A percentile compares a stretch with the other conserved stretches of the same genome.
phyloP scores from a whole-genome alignment of 192 early-diverging fungal genomes.

The Backusella macrospora region DNA sequence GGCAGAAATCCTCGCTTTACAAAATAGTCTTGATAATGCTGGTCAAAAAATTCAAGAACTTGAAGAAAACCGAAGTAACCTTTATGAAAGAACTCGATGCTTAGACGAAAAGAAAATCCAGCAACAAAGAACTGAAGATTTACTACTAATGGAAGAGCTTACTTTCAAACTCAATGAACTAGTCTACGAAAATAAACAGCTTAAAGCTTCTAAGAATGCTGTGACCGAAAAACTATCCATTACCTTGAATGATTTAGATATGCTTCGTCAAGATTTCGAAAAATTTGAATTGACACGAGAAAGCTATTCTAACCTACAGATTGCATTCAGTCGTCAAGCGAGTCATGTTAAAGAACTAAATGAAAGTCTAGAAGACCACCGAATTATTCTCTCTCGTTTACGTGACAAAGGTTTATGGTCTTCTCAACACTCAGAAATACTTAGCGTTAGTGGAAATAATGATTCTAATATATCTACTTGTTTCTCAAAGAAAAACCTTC shows the following conservation, averaged over 20 bases:
- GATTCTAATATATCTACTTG: not conserved
- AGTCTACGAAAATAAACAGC: constrained; percentile 29
- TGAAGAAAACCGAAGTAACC: constrained; percentile 22
- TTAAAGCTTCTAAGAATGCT: constrained; percentile 32
- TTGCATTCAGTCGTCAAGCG: constrained; percentile 34
- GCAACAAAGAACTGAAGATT: constrained; percentile 15
- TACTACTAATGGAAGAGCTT: constrained; percentile 2
- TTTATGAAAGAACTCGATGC: not conserved
- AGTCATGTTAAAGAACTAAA: constrained; percentile 35
- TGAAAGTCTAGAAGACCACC: constrained; percentile 44
- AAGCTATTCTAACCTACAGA: constrained; percentile 34
- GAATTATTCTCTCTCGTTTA: constrained; percentile 20
- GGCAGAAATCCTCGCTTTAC: constrained; percentile 25
- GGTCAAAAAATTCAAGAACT: constrained; percentile 38
- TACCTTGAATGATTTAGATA: constrained; percentile 26
- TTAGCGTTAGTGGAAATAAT: constrained; percentile 4
- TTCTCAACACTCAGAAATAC: not conserved
- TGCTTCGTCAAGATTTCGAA: constrained; percentile 30
- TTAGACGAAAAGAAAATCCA: constrained; percentile 7
- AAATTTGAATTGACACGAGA: constrained; percentile 29
- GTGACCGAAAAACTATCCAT: constrained; percentile 28
- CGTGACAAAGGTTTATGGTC: constrained; percentile 21
- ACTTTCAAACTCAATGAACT: constrained; percentile 33
- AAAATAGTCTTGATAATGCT: constrained; percentile 32
- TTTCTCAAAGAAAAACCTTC: constrained; percentile 32